Evolutionary conservation across 495 filamentous ascomycete genomes (phyloP), one percentile per base, ranked within the genome.

Genomic region (Pseudotulostoma volvatum): DNA sequence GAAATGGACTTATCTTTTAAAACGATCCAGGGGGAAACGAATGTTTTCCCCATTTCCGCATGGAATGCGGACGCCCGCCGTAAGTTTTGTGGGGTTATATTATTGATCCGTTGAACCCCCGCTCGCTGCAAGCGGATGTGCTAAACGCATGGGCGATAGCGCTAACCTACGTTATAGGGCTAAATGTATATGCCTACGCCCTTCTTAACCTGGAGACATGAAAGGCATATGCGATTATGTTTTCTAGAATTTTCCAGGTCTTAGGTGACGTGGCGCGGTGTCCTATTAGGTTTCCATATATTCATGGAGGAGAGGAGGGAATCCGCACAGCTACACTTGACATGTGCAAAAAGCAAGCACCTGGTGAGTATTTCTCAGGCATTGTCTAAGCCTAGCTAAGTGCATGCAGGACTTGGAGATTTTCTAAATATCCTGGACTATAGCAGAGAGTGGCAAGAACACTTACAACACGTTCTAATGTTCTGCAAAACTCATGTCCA

Each of bases 401-500:
- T 20, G 4, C 19, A 16, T 37, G n/a, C 8, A 37, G 34, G 16
- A 7, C 19, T 37, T 19, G 34, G 34, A 19, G 34, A 37, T 17
- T 37, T 3, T 18, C 16, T 37, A 5, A 17, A 37, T 18, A 37
- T 11, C 5, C n/a, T 37, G n/a, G 34, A 37, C 20, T 17, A n/a
- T 18, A 17, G 13, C 20, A n/a, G 34, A 5, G 34, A 37, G 17
- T 37, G 34, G 34, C 34, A 37, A n/a, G 34, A 37, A 20, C 34
- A 37, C 20, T n/a, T 37, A 5, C 34, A 14, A 4, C 34, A 37
- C n/a, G 20, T 37, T 19, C 17, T 37, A 9, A 17, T 37, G 5
- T 37, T 37, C 34, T 37, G 34, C 16, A 5, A 37, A 17, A 37
- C 34, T 9, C 34, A 37, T 19, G 34, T 37, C 13, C 13, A 5